phyloP scores from a whole-genome alignment of 768 basidiomycete genomes.

The Mycena haematopus region DNA sequence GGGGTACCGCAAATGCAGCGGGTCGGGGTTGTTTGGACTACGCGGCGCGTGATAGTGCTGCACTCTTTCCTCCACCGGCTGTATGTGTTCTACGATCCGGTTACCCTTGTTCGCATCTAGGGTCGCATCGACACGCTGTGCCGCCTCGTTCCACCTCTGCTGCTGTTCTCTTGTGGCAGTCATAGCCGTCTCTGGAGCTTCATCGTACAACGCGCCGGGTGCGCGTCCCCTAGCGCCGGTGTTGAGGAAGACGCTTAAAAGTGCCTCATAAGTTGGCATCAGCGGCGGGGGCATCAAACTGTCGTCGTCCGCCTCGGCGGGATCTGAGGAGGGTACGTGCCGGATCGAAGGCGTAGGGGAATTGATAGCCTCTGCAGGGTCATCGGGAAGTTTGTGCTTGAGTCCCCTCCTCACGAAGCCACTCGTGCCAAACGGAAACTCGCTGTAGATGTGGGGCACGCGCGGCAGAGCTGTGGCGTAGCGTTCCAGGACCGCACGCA shows the following conservation, averaged over 20 bases:
- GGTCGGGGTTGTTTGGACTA: conserved; percentile 21
- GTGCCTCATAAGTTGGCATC: conserved; percentile 12
- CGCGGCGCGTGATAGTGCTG: conserved; percentile 22
- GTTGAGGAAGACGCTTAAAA: conserved; percentile 10
- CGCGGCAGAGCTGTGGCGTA: conserved; percentile 11
- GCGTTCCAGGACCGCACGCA: conserved; percentile 6
- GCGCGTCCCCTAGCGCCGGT: background rate
- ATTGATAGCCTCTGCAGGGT: background rate
- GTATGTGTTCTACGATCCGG: background rate
- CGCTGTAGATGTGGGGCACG: conserved; percentile 4
- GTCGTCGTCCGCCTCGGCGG: conserved; percentile 16
- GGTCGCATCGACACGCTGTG: background rate
- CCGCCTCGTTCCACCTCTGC: background rate
- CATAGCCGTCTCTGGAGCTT: background rate
- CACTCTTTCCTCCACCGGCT: background rate
- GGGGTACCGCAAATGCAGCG: background rate
- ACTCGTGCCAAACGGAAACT: background rate
- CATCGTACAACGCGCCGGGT: background rate
- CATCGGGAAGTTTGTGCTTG: background rate
- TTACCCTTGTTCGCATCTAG: background rate
- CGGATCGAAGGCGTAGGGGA: background rate
- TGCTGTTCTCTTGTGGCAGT: background rate
- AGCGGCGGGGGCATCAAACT: conserved; percentile 20
- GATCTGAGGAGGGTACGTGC: conserved; percentile 4
- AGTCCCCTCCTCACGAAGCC: conserved; percentile 8